A percentile compares a stretch with the other conserved stretches of the same genome.
Conservation (phyloP, 2,329 filamentous ascomycete species). For the Didymella keratinophila region DNA sequence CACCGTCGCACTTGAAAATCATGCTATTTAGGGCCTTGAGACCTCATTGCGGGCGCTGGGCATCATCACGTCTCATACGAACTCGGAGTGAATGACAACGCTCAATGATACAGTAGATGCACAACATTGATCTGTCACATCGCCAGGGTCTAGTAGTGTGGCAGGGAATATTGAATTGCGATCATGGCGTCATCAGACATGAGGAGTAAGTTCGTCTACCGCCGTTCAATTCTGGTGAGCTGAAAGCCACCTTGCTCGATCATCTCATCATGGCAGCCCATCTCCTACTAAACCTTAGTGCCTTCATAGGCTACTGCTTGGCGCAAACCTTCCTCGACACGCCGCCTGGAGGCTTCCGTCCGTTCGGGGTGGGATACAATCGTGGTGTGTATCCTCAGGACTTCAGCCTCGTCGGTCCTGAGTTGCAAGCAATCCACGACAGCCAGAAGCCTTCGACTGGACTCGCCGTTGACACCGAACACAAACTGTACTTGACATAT, state of each 20-base stretch:
- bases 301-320: not conserved
- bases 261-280: not conserved
- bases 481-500: slow-evolving; percentile 54
- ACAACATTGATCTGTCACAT: not conserved
- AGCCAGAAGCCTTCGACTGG: slow-evolving; percentile 50
- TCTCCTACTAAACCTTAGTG: not conserved
- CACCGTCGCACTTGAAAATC: too few relatives aligned
- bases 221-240: not conserved
- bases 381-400: slow-evolving; percentile 41
- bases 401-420: slow-evolving; percentile 49
- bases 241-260: not conserved
- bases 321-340: slow-evolving; percentile 21
- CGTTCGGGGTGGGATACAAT: slow-evolving; percentile 26
- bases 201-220: not conserved
- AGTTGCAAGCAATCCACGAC: slow-evolving; percentile 51
- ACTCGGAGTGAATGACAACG: not conserved
- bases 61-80: not conserved
- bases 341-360: slow-evolving; percentile 19
- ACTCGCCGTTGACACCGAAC: slow-evolving; percentile 49
- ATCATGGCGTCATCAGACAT: slow-evolving; percentile 4
- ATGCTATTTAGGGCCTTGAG: not conserved
- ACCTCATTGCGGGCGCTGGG: too few relatives aligned
- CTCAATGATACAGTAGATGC: not conserved
- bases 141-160: not conserved
- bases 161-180: not conserved